Evolutionary conservation across 441 rosid genomes (phyloP).

Genomic region (Croton laevigatus): DNA sequence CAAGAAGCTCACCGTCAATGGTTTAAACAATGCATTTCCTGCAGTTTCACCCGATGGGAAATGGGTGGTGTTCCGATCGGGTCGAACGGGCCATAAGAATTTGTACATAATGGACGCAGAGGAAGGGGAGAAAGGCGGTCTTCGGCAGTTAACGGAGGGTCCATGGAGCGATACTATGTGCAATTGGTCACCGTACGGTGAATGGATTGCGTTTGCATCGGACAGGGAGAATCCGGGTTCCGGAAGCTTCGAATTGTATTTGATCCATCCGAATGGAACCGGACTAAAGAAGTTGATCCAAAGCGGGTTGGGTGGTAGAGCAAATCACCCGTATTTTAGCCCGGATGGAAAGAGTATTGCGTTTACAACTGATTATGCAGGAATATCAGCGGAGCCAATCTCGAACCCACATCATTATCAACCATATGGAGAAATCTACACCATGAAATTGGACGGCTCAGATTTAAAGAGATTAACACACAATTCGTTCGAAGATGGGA

Average conservation of each 20-base stretch:
- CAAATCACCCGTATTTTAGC: constrained; percentile 73
- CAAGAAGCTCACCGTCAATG: constrained; percentile 58
- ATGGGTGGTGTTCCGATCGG: constrained; percentile 70
- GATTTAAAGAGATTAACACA: constrained; percentile 69
- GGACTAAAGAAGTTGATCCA: constrained; percentile 63
- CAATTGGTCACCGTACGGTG: constrained; percentile 72
- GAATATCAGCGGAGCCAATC: constrained; percentile 86
- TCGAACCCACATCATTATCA: constrained; percentile 79
- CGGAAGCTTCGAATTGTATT: constrained; percentile 63
- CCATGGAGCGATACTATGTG: constrained; percentile 86
- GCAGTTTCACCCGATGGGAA: constrained; percentile 79
- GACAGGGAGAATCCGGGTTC: constrained; percentile 67
- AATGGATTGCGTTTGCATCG: constrained; percentile 80
- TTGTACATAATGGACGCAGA: constrained; percentile 73
- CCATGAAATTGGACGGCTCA: constrained; percentile 68
- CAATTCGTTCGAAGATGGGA: constrained; percentile 85
- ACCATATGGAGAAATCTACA: constrained; percentile 86
- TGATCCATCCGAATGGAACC: constrained; percentile 79
- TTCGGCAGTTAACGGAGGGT: constrained; percentile 58
- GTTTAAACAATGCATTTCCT: constrained; percentile 82
- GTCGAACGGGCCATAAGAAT: constrained; percentile 75
- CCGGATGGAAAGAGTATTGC: constrained; percentile 68
- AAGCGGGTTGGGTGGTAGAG: constrained; percentile 66
- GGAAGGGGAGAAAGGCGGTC: constrained; percentile 57
- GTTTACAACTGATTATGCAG: constrained; percentile 76